A percentile compares a stretch with the other conserved stretches of the same genome.
These are phyloP conservation scores for Malus sieversii DNA, from an alignment of 306 rosid genomes.

Conservation along the genomic window DNA sequence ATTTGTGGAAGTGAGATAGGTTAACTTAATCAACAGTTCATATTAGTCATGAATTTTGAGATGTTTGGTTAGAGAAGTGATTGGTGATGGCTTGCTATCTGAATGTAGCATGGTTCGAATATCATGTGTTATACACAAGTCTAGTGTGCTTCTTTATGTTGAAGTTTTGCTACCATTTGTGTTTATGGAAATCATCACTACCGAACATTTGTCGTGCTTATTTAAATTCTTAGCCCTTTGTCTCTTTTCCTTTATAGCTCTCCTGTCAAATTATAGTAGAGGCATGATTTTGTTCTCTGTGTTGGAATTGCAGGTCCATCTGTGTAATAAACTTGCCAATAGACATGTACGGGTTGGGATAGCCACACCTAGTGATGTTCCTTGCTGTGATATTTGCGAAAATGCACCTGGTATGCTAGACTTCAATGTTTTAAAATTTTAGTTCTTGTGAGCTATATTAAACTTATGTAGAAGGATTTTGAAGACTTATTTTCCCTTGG, in stretches of 20 bases:
- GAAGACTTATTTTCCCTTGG: neutral
- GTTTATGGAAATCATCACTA: neutral
- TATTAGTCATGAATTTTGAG: neutral
- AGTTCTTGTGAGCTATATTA: neutral
- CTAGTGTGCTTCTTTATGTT: neutral
- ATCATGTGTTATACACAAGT: neutral
- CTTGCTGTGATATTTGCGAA: conserved; percentile 69
- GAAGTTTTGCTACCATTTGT: neutral
- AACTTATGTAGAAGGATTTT: conserved; percentile 5
- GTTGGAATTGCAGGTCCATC: conserved; percentile 48
- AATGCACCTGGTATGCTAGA: conserved; percentile 52
- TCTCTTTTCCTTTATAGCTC: neutral
- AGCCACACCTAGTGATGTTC: conserved; percentile 57
- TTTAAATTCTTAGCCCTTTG: neutral
- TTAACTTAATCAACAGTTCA: neutral
- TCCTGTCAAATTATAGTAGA: neutral
- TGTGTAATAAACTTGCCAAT: conserved; percentile 73
- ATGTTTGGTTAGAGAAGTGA: neutral
- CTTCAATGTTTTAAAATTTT: neutral
- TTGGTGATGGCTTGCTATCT: neutral
- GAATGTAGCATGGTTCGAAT: neutral
- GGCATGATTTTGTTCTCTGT: conserved; percentile 5
- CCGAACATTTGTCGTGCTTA: neutral
- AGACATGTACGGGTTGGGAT: conserved; percentile 66
- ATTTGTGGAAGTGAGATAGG: neutral